Evolutionary conservation across 176 grass and related monocot genomes (phyloP).

Genomic region (Eragrostis nindensis): DNA sequence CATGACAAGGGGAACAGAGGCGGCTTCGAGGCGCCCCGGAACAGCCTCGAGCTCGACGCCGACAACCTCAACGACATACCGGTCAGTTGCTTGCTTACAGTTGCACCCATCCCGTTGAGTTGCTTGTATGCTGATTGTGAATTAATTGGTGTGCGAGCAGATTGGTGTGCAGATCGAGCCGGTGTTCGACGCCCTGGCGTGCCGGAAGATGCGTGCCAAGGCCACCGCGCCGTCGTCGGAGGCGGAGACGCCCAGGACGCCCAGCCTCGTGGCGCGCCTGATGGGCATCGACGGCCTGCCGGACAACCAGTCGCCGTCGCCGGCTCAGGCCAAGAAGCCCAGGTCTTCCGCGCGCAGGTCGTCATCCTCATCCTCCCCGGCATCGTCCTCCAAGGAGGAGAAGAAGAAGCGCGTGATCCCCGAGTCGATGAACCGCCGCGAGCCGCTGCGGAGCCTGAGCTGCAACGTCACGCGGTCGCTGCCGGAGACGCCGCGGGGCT

Average conservation of each 20-base stretch:
- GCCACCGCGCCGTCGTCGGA: constrained; percentile 42
- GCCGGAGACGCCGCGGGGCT: constrained; percentile 70
- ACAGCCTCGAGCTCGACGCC: constrained; percentile 78
- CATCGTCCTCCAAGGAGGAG: background rate
- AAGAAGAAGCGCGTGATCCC: constrained; percentile 62
- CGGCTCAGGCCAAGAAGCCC: constrained; percentile 2
- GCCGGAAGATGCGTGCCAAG: constrained; percentile 9
- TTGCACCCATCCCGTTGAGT: background rate
- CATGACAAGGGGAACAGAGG: background rate
- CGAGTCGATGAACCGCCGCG: constrained; percentile 50
- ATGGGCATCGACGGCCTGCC: constrained; percentile 87
- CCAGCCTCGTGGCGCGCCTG: constrained; percentile 75
- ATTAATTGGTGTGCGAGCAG: background rate
- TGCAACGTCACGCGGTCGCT: constrained; percentile 68
- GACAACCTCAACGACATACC: constrained; percentile 56
- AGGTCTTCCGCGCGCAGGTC: background rate
- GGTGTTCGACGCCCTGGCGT: constrained; percentile 43
- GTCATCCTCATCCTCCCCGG: too few species aligned
- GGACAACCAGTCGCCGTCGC: constrained; percentile 43
- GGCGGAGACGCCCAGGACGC: constrained; percentile 81
- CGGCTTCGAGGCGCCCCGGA: constrained; percentile 73
- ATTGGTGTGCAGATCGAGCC: constrained; percentile 66
- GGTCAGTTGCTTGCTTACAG: background rate
- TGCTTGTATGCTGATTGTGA: background rate
- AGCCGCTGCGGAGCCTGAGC: constrained; percentile 70